Evolutionary conservation across 371 early-diverging fungal genomes (phyloP), one percentile per base, ranked within the genome.

Genomic region (Saksenaea oblongispora): DNA sequence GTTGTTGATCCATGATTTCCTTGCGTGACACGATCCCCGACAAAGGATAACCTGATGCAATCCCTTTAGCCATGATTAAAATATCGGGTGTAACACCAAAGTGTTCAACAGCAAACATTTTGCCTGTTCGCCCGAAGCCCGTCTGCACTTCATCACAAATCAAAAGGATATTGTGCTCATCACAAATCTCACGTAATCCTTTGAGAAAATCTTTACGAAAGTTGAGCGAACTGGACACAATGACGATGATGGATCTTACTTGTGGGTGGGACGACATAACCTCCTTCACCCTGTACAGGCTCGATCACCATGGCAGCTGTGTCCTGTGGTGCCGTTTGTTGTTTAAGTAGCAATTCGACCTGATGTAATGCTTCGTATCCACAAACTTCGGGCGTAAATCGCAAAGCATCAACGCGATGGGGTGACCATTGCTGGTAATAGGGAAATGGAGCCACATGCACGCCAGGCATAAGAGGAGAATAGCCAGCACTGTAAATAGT

Each of bases 251-350:
- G 35, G 62, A 31, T 18, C 53, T 51, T 63, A 66, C 67, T 58
- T 57, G 36, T 22, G 7, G 87, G 82, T 4, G 89, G 85, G 54
- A 72, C 70, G 54, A 78, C 74, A 56, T 89, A 86, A 15, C 91
- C 91, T 47, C 91, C 91, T 64, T 91, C 91, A 56, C 89, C 86
- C 63, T 86, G 87, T 17, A 91, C 78, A 1, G 91, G 89, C 68
- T 91, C 91, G 26, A 91, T 75, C 27, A 91, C 74, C 54, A 89
- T 60, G 1, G 89, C 89, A 0, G 87, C 91, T 34, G 87, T 54
- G 39, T 63, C 63, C 24, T 59, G 34, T 3, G 64, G 57, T 1
- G 67, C 51, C 2, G 63, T 56, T 47, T 64, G 67, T 58, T 74
- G 74, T 61, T 67, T 67, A n/a, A 74, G 54, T n/a, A 74, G 35